A percentile compares a stretch with the other conserved stretches of the same genome.
Evolutionary conservation across 345 rosid genomes (phyloP).

Genomic region (Acer campestre): DNA sequence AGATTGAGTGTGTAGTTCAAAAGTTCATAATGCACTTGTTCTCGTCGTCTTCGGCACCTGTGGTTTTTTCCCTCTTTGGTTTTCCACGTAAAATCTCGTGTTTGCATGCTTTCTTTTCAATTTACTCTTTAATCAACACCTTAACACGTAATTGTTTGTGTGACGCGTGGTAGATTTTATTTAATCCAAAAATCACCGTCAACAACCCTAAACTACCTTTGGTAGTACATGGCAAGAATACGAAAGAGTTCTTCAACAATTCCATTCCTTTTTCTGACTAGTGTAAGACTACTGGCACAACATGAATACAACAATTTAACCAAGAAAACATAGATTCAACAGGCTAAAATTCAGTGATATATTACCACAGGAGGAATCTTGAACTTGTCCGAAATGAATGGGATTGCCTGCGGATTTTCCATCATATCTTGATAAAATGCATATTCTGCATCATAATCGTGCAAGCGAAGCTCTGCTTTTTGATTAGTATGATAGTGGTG

Average conservation of each 20-base stretch:
- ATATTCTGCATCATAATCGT: slow-evolving; percentile 89
- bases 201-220: slow-evolving; percentile 29
- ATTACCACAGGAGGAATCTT: slow-evolving; percentile 67
- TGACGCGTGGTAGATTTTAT: no score
- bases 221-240: slow-evolving; percentile 25
- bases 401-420: slow-evolving; percentile 56
- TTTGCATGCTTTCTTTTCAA: no score
- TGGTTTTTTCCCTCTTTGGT: no score
- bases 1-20: no score
- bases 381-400: slow-evolving; percentile 66
- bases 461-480: slow-evolving; percentile 76
- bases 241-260: slow-evolving; percentile 10
- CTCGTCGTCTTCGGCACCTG: no score
- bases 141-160: no score
- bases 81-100: no score
- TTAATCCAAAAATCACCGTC: no score
- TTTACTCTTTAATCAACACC: no score
- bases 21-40: no score
- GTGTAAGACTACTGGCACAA: slow-evolving; percentile 16
- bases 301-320: slow-evolving; percentile 24
- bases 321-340: background rate
- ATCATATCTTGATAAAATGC: slow-evolving; percentile 63
- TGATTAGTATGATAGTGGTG: slow-evolving; percentile 94
- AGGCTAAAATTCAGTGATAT: slow-evolving; percentile 47
- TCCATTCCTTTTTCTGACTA: slow-evolving; percentile 1